These are phyloP conservation scores for Oryza brachyantha DNA, from an alignment of 176 grass and related monocot species.

Conservation along the genomic window DNA sequence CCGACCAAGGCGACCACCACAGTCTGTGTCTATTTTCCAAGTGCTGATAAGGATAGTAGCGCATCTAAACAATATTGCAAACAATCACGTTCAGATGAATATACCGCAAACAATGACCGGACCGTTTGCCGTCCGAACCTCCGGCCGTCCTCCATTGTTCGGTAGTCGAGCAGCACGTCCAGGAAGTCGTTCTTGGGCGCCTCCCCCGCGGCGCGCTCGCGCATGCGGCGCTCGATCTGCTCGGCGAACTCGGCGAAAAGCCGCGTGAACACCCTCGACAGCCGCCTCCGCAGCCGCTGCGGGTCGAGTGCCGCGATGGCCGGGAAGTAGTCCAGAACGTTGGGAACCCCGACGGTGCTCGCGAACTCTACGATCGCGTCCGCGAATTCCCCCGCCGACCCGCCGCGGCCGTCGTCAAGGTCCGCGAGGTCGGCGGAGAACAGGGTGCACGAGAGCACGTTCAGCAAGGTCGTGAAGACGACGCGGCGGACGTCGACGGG, in stretches of 20 bases:
- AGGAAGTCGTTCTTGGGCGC: slow-evolving; percentile 36
- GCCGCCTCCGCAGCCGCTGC: slow-evolving; percentile 34
- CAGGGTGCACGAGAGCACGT: slow-evolving; percentile 39
- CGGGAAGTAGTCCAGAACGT: slow-evolving; percentile 56
- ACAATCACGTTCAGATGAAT: too few species aligned
- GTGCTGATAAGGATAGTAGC: too few species aligned
- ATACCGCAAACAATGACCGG: slow-evolving; percentile 18
- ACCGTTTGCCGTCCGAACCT: slow-evolving; percentile 21
- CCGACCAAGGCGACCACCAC: too few species aligned
- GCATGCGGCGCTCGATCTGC: too few species aligned
- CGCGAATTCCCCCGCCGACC: slow-evolving; percentile 29
- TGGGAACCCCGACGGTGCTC: slow-evolving; percentile 6
- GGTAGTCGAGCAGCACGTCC: slow-evolving; percentile 30
- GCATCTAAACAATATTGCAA: too few species aligned
- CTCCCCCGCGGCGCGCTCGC: too few species aligned
- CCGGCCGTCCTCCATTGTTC: slow-evolving; percentile 1
- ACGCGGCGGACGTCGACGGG: slow-evolving; percentile 24
- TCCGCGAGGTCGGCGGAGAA: slow-evolving; percentile 45
- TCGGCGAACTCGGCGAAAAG: too few species aligned
- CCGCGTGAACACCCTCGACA: not conserved
- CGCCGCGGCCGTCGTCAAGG: slow-evolving; percentile 15
- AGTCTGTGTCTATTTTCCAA: too few species aligned
- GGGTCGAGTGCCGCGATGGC: slow-evolving; percentile 37
- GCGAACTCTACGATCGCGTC: slow-evolving; percentile 26
- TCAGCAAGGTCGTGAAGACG: slow-evolving; percentile 35